These are phyloP conservation scores for Rhodotorula kratochvilovae DNA, from an alignment of 768 basidiomycete species.

Conservation along the genomic window DNA sequence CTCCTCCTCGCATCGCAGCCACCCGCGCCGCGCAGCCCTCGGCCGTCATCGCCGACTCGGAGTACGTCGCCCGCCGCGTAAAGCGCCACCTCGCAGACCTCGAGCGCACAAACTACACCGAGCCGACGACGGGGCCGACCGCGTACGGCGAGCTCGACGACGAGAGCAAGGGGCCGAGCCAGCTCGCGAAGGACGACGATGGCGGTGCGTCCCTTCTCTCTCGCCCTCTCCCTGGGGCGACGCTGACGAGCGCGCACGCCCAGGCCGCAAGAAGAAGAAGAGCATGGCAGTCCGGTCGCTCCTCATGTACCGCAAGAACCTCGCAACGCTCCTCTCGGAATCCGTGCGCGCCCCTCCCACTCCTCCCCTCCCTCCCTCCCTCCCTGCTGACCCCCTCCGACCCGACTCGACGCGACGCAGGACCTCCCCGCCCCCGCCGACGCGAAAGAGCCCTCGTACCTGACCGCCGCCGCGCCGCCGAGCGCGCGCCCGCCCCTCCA, in stretches of 20 bases:
- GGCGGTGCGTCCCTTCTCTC: too few relatives aligned
- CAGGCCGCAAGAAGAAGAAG: conserved; percentile 62
- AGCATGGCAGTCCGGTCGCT: conserved; percentile 75
- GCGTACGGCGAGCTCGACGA: conserved; percentile 49
- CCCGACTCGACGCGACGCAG: conserved; percentile 8
- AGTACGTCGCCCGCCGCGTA: conserved; percentile 69
- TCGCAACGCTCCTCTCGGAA: conserved; percentile 69
- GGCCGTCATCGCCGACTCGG: conserved; percentile 53
- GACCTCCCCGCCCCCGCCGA: conserved; percentile 45
- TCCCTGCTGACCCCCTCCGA: neutral
- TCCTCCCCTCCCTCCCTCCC: neutral
- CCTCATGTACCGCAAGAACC: conserved; percentile 74
- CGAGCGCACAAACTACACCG: conserved; percentile 50
- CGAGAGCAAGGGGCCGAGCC: conserved; percentile 11
- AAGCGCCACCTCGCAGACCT: conserved; percentile 77
- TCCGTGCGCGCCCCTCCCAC: conserved; percentile 55
- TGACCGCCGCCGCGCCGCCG: conserved; percentile 63
- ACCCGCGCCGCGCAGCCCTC: conserved; percentile 10
- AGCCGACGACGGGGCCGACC: conserved; percentile 20
- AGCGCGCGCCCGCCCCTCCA: conserved; percentile 63
- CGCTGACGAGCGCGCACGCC: too few relatives aligned
- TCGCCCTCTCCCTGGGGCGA: too few relatives aligned
- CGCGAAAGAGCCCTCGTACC: conserved; percentile 61
- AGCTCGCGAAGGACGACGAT: conserved; percentile 45
- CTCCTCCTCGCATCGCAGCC: neutral